phyloP scores from a whole-genome alignment of 1,284 basidiomycete species.

The Leccinum subspadiceum region DNA sequence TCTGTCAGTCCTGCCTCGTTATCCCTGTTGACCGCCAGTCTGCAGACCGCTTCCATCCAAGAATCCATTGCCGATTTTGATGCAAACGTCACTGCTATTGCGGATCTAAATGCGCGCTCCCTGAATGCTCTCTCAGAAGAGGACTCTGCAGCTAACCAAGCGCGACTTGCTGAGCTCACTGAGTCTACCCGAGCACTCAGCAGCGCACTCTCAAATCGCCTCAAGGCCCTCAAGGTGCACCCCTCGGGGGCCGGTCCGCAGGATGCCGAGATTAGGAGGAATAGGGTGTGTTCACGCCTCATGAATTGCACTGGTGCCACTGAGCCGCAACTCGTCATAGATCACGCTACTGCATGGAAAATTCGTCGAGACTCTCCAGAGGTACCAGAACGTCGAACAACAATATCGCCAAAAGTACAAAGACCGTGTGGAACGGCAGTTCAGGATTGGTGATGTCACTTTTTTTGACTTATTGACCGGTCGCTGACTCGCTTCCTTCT shows the following conservation, averaged over 20 bases:
- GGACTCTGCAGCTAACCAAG: conserved; percentile 43
- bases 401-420: conserved; percentile 80
- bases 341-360: conserved; percentile 54
- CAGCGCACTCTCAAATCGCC: conserved; percentile 61
- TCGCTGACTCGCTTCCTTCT: background rate
- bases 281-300: conserved; percentile 55
- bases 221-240: conserved; percentile 52
- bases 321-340: conserved; percentile 33
- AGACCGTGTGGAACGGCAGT: conserved; percentile 85
- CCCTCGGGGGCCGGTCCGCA: conserved; percentile 37
- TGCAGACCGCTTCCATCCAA: conserved; percentile 55
- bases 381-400: conserved; percentile 84
- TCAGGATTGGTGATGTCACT: conserved; percentile 69
- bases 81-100: conserved; percentile 55
- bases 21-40: background rate
- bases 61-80: conserved; percentile 55
- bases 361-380: conserved; percentile 68
- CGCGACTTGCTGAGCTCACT: conserved; percentile 55
- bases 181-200: conserved; percentile 62
- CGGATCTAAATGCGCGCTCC: conserved; percentile 57
- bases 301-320: background rate
- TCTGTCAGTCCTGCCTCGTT: background rate
- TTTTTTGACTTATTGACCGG: background rate
- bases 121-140: conserved; percentile 55
- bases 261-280: conserved; percentile 65